Evolutionary conservation across 176 grass and related monocot species (phyloP), one percentile per base, ranked within the genome.

Genomic region (Carex scoparia): DNA sequence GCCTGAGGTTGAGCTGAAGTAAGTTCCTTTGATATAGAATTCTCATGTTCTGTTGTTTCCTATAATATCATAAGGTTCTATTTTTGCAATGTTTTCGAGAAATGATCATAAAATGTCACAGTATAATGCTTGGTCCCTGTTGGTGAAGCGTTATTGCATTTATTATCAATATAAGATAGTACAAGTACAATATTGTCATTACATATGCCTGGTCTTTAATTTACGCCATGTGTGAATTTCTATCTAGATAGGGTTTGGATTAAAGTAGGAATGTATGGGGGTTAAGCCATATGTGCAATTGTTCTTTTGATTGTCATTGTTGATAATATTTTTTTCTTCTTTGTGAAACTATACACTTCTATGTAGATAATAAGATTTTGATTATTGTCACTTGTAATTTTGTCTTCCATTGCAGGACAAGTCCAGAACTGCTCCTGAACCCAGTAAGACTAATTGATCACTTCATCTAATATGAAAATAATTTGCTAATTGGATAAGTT

Each of bases 1-100:
- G 35, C 95, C 92, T 27, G 95, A 94, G 80, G 89, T 98, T 49
- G 95, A 94, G 85, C 89, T 98, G 73, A 98, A 93, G 95, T 98
- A 87, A 90, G 95, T 87, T 30, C 37, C 15, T 16, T 83, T 66
- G 35, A 10, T 62, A 32, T 37, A 75, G 8, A 35, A 69, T 42
- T 4, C 18, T 85, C 10, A 53, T 18, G 78, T 44, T 61, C 82
- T 0, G 3, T 4, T 60, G 15, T 8, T 35, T 72, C 14, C 38
- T 63, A 1, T 69, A 38, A 16, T 30, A 69, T 14, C 33, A 69
- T 8, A 18, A 18, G 13, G 33, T 38, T 15, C 14, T 69, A 14
- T 38, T 38, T 70, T 70, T 42, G 6, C 5, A 70, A 42, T 70
- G 67, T 70, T 40, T 62, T 70, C 8, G 11, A 37, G 67, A 12